Evolutionary conservation across 2,329 filamentous ascomycete species (phyloP).

Genomic region (Cladobotryum protrusum): DNA sequence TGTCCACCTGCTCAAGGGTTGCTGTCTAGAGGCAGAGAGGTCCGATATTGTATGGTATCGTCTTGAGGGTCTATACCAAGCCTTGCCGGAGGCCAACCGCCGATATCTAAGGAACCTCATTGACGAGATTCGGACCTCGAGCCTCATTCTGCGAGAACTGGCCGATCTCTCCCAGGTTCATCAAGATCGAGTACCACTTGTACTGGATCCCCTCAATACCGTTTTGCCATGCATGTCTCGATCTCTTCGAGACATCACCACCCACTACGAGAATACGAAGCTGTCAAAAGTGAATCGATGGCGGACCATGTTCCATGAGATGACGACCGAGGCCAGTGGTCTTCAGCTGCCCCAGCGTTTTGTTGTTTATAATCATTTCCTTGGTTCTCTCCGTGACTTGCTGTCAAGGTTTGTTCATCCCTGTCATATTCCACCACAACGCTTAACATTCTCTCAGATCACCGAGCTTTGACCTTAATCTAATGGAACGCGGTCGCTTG

Average conservation of each 20-base stretch:
- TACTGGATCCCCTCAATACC: slow-evolving; percentile 50
- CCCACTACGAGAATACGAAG: slow-evolving; percentile 44
- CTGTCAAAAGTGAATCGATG: slow-evolving; percentile 45
- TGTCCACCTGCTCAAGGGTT: slow-evolving; percentile 42
- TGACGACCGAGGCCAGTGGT: slow-evolving; percentile 47
- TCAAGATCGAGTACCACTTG: slow-evolving; percentile 40
- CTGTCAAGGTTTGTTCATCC: slow-evolving; percentile 39
- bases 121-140: slow-evolving; percentile 39
- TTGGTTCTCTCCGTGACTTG: slow-evolving; percentile 44
- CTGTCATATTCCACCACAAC: not conserved
- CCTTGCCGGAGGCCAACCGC: slow-evolving; percentile 38
- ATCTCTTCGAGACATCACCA: slow-evolving; percentile 47
- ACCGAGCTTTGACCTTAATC: slow-evolving; percentile 49
- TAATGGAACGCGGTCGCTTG: slow-evolving; percentile 42
- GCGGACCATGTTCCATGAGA: slow-evolving; percentile 52
- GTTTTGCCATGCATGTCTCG: slow-evolving; percentile 49
- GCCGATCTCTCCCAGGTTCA: slow-evolving; percentile 50
- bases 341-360: slow-evolving; percentile 48
- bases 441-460: slow-evolving; percentile 25
- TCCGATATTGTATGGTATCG: slow-evolving; percentile 41
- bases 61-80: slow-evolving; percentile 43
- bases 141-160: slow-evolving; percentile 45
- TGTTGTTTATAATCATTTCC: slow-evolving; percentile 49
- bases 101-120: slow-evolving; percentile 43
- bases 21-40: slow-evolving; percentile 48